Percentiles rank a stretch among this genome's conserved stretches.
Conservation (phyloP, 2,329 filamentous ascomycete species). For the Ophiostoma triangulosporum region DNA sequence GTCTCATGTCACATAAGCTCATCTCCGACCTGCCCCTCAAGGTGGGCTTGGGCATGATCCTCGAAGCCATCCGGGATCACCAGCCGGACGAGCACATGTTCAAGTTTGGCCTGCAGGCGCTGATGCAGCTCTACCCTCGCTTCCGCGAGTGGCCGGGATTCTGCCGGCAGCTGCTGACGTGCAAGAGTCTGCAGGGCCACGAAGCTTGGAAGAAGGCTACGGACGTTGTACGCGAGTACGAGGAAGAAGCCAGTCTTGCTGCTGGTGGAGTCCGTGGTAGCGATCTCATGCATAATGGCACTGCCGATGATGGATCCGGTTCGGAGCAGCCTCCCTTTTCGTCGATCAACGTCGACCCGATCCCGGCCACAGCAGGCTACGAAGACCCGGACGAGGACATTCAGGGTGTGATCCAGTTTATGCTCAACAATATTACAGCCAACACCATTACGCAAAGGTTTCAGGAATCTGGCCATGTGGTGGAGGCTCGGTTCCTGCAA, state of each 20-base stretch:
- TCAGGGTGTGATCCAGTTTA: slow-evolving; percentile 89
- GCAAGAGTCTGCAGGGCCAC: slow-evolving; percentile 69
- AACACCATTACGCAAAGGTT: slow-evolving; percentile 77
- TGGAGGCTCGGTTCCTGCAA: slow-evolving; percentile 73
- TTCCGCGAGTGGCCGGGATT: slow-evolving; percentile 93
- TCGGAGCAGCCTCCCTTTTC: slow-evolving; percentile 56
- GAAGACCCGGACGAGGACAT: slow-evolving; percentile 74
- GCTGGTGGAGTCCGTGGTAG: slow-evolving; percentile 8
- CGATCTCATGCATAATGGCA: slow-evolving; percentile 52
- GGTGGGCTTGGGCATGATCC: slow-evolving; percentile 90
- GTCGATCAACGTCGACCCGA: slow-evolving; percentile 63
- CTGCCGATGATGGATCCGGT: slow-evolving; percentile 45
- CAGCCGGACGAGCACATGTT: slow-evolving; percentile 81
- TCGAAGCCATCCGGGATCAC: slow-evolving; percentile 88
- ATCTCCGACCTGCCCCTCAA: slow-evolving; percentile 83
- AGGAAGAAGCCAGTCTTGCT: slow-evolving; percentile 35
- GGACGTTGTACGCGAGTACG: slow-evolving; percentile 58
- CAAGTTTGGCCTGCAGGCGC: slow-evolving; percentile 90
- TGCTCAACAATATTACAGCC: slow-evolving; percentile 91
- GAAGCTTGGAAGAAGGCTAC: slow-evolving; percentile 74
- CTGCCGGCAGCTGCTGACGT: slow-evolving; percentile 70
- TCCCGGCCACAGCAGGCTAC: slow-evolving; percentile 47
- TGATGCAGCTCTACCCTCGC: slow-evolving; percentile 74
- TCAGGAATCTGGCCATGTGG: slow-evolving; percentile 61
- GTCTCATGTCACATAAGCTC: slow-evolving; percentile 86